These are phyloP conservation scores for Lycium barbarum DNA, from an alignment of 257 asterid genomes.

Conservation along the genomic window DNA sequence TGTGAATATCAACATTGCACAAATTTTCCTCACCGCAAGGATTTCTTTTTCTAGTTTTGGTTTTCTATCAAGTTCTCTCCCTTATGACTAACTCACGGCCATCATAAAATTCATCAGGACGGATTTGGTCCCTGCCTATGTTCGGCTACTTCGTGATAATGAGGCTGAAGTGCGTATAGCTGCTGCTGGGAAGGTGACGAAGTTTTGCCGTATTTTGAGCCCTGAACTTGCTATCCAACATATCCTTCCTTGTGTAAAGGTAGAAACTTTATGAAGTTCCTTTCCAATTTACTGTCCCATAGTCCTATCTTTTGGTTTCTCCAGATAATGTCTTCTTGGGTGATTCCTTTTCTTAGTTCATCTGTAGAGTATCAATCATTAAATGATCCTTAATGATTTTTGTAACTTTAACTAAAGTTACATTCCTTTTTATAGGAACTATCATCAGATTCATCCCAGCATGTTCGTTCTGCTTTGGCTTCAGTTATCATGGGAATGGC, in stretches of 20 bases:
- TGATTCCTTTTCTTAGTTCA: neutral
- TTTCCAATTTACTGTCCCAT: neutral
- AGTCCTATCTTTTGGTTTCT: neutral
- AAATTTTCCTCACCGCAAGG: neutral
- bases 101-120: constrained; percentile 34
- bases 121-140: constrained; percentile 57
- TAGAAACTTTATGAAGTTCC: constrained; percentile 27
- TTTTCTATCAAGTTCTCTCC: neutral
- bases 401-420: neutral
- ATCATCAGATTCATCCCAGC: constrained; percentile 54
- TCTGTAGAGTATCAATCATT: neutral
- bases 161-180: constrained; percentile 61
- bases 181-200: constrained; percentile 57
- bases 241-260: constrained; percentile 55
- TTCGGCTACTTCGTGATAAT: constrained; percentile 52
- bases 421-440: constrained; percentile 38
- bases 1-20: neutral
- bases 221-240: constrained; percentile 52
- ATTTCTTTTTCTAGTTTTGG: constrained; percentile 3
- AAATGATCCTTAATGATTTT: neutral
- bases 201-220: constrained; percentile 49
- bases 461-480: constrained; percentile 58
- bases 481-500: constrained; percentile 59
- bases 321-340: neutral
- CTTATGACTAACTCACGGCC: constrained; percentile 13